Evolutionary conservation across 768 basidiomycete genomes (phyloP), one percentile per base, ranked within the genome.

Genomic region (Sporobolomyces roseus): DNA sequence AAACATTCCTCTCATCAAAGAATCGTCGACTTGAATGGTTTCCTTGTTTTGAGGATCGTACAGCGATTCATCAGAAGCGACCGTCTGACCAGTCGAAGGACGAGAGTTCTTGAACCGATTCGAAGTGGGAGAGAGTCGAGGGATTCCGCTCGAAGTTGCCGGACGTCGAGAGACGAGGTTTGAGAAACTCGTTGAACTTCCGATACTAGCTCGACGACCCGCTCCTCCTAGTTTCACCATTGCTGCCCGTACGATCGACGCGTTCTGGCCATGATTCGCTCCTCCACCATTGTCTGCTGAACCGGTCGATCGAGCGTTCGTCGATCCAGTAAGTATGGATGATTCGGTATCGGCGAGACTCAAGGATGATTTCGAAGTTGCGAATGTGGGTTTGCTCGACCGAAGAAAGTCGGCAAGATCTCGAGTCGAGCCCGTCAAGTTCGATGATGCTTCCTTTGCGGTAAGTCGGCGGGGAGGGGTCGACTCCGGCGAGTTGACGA

Each of bases 321-420:
- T 46, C 27, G 45, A 33, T 9, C 17, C 17, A 9, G 38, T 41
- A 9, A 41, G 38, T 9, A 41, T 17, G 38, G 38, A 41, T 9
- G 38, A 41, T 41, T 41, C 38, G 9, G 38, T 41, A 9, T 9
- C 10, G 9, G 38, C 38, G 33, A 45, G 54, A 32, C 41, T n/a
- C 21, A 38, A 12, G 29, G 65, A 50, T 1, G 36, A 43, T 27
- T 41, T 52, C n/a, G 36, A 49, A 21, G 49, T 43, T 17, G 41
- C 48, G 46, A 43, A 48, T 13, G 10, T 10, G 12, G 45, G 45
- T 13, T 21, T 21, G 21, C 17, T 46, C 27, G 38, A 25, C 49
- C 61, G 54, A 6, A 69, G 58, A 25, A 63, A 69, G 43, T 53
- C 50, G 33, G 56, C 67, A 35, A 69, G 62, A 23, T 63, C 67